Percentiles rank a stretch among this genome's conserved stretches.
These are phyloP conservation scores for Globisporangium orthogonon DNA, from an alignment of 352 stramenopile genomes.

Conservation along the genomic window DNA sequence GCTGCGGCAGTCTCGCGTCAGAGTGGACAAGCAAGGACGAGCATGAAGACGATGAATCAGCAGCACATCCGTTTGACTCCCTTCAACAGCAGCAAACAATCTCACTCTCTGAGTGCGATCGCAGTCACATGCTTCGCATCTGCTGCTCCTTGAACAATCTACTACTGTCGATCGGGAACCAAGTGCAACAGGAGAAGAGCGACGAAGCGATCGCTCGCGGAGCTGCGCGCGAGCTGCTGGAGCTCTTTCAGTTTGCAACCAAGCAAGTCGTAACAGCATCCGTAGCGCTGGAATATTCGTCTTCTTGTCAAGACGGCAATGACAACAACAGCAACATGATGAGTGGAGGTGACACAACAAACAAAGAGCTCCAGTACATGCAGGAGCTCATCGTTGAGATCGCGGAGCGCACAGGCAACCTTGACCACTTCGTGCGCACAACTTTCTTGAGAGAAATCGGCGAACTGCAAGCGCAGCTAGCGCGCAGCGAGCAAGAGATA, in stretches of 20 bases:
- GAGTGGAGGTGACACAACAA: not conserved
- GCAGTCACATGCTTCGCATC: conserved; percentile 51
- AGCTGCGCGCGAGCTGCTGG: conserved; percentile 31
- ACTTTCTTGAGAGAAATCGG: conserved; percentile 28
- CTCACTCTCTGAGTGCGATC: conserved; percentile 37
- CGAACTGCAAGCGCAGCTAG: conserved; percentile 7
- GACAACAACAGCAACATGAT: not conserved
- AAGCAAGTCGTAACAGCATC: conserved; percentile 26
- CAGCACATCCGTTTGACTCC: conserved; percentile 1
- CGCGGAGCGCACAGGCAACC: conserved; percentile 26
- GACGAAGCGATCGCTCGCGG: conserved; percentile 35
- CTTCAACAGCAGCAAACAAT: not conserved
- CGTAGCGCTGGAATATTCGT: not conserved
- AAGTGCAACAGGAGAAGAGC: conserved; percentile 42
- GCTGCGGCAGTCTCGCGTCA: conserved; percentile 25
- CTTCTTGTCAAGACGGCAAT: too few species aligned
- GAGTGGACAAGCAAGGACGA: conserved; percentile 31
- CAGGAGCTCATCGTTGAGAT: conserved; percentile 37
- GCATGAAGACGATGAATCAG: conserved; percentile 11
- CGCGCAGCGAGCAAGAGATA: conserved; percentile 12
- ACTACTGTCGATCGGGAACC: conserved; percentile 42
- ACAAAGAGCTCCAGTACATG: conserved; percentile 38
- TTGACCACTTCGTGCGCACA: conserved; percentile 30
- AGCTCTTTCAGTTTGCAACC: conserved; percentile 42
- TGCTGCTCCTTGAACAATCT: conserved; percentile 68